phyloP scores from a whole-genome alignment of 2,329 filamentous ascomycete species.

The Diaporthe citri region DNA sequence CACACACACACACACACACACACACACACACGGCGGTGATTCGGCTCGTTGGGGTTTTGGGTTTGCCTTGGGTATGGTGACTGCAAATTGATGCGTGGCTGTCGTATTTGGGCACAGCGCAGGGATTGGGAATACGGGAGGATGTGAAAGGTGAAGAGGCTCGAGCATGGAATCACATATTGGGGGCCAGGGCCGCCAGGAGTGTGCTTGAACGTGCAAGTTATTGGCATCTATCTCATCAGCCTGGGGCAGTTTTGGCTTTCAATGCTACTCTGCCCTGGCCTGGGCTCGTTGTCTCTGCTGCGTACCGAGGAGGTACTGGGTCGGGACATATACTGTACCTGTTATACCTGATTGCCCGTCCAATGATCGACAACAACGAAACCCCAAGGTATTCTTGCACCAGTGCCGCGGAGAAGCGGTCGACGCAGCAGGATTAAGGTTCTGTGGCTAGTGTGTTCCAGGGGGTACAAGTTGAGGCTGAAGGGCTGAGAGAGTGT shows the following conservation, averaged over 20 bases:
- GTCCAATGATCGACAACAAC: neutral
- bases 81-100: neutral
- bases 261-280: neutral
- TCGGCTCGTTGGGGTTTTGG: neutral
- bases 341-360: neutral
- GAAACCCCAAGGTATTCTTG: neutral
- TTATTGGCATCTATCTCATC: neutral
- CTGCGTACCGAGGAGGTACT: neutral
- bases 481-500: slow-evolving; percentile 22
- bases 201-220: neutral
- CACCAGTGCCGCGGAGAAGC: slow-evolving; percentile 4
- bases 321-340: neutral
- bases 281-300: too few species aligned
- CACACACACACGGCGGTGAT: neutral
- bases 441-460: slow-evolving; percentile 9
- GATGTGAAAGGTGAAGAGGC: neutral
- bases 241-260: neutral
- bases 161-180: neutral
- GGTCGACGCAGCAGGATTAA: slow-evolving; percentile 15
- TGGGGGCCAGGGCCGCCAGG: too few species aligned
- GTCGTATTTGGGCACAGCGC: neutral
- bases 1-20: neutral
- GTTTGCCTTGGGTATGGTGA: neutral
- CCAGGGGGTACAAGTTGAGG: slow-evolving; percentile 19
- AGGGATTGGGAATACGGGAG: neutral